Evolutionary conservation across 2,329 filamentous ascomycete genomes (phyloP).

Genomic region (Ophiocordyceps camponoti-floridani): DNA sequence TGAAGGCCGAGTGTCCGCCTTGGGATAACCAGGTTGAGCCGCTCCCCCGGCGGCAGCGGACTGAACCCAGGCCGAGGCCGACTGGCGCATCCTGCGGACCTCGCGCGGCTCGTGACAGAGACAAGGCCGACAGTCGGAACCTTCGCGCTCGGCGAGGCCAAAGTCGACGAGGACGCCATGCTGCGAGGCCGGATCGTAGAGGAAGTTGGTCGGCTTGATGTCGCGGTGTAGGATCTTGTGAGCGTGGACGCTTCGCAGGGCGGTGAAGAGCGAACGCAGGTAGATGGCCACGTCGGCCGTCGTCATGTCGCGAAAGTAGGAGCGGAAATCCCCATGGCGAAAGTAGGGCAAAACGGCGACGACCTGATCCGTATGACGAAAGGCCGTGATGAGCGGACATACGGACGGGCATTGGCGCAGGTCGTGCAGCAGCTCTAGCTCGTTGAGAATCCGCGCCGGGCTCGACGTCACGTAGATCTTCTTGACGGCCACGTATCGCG

Average conservation of each 20-base stretch:
- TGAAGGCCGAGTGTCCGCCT: constrained; percentile 74
- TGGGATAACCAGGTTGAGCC: constrained; percentile 57
- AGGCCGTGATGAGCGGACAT: constrained; percentile 93
- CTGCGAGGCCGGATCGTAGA: constrained; percentile 67
- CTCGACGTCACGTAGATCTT: constrained; percentile 99
- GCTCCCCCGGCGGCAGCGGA: constrained; percentile 24
- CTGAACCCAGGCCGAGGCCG: constrained; percentile 39
- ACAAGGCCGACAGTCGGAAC: constrained; percentile 62
- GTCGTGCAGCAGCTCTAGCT: constrained; percentile 83
- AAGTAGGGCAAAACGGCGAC: constrained; percentile 92
- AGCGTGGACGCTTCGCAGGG: constrained; percentile 65
- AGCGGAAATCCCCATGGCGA: constrained; percentile 82
- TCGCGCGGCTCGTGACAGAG: constrained; percentile 53
- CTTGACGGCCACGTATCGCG: constrained; percentile 88
- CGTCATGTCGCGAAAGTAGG: constrained; percentile 84
- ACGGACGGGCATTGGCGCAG: constrained; percentile 69
- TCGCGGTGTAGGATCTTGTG: constrained; percentile 81
- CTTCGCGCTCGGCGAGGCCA: constrained; percentile 77
- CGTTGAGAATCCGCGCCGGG: constrained; percentile 83
- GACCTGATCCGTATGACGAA: constrained; percentile 84
- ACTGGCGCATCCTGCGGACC: constrained; percentile 41
- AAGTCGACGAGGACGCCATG: constrained; percentile 96
- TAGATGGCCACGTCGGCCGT: constrained; percentile 78
- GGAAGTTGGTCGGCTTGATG: constrained; percentile 94
- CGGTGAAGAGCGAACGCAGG: constrained; percentile 73